Percentiles rank a stretch among this genome's conserved stretches.
Evolutionary conservation across 495 filamentous ascomycete genomes (phyloP).

Genomic region (Sordaria brevicollis): DNA sequence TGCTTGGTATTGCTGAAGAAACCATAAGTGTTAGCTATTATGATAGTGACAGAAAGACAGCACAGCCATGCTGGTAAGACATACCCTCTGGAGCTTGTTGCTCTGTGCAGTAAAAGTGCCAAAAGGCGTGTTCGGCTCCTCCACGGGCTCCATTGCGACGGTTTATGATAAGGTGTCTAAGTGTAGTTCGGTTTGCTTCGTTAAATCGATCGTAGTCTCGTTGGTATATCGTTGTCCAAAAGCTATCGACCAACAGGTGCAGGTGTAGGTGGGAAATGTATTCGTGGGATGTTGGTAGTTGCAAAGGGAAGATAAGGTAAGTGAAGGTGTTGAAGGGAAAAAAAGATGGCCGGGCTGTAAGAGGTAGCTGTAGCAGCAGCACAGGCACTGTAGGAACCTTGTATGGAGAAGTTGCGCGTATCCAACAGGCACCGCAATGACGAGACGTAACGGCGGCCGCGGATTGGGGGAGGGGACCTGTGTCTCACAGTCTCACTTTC

Average conservation of each 20-base stretch:
- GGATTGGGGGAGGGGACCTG: neutral
- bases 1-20: constrained; percentile 75
- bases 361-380: neutral
- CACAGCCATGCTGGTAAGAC: constrained; percentile 1
- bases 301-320: neutral
- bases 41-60: constrained; percentile 3
- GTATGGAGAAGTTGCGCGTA: neutral
- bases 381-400: neutral
- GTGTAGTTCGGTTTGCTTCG: neutral
- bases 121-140: constrained; percentile 22
- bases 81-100: constrained; percentile 31
- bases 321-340: neutral
- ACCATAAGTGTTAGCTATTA: neutral
- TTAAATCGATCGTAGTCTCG: neutral
- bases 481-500: too few relatives aligned
- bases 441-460: neutral
- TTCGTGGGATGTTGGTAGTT: neutral
- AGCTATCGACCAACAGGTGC: neutral
- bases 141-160: constrained; percentile 15
- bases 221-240: neutral
- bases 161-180: neutral
- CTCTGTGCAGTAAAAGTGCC: constrained; percentile 20
- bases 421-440: neutral
- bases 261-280: neutral
- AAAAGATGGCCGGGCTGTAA: neutral